Evolutionary conservation across 2,329 filamentous ascomycete species (phyloP).

Genomic region (Pyrenophora graminea): DNA sequence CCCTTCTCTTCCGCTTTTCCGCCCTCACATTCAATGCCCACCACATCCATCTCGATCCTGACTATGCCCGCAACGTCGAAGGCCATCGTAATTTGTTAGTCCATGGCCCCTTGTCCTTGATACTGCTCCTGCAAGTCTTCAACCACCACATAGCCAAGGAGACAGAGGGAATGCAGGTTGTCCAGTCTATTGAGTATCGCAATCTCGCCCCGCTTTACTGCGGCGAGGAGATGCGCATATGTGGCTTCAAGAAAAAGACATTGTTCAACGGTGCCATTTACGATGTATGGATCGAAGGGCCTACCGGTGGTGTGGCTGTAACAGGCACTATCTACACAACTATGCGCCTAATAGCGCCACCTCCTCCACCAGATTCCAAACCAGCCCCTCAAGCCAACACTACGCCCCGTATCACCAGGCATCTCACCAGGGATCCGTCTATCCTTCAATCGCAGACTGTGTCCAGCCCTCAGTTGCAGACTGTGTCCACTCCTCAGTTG

Average conservation of each 20-base stretch:
- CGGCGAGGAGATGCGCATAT: slow-evolving; percentile 70
- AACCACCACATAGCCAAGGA: slow-evolving; percentile 30
- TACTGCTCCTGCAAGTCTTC: slow-evolving; percentile 73
- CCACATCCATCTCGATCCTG: slow-evolving; percentile 79
- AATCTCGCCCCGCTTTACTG: slow-evolving; percentile 84
- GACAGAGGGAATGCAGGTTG: slow-evolving; percentile 29
- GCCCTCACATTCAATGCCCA: slow-evolving; percentile 89
- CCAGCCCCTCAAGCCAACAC: background rate
- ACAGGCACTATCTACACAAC: slow-evolving; percentile 45
- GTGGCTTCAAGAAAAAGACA: slow-evolving; percentile 58
- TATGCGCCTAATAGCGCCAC: background rate
- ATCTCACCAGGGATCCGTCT: no score
- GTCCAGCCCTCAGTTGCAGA: no score
- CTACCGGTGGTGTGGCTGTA: slow-evolving; percentile 50
- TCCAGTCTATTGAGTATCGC: slow-evolving; percentile 71
- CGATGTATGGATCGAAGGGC: slow-evolving; percentile 49
- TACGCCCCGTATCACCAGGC: no score
- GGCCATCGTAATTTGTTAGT: slow-evolving; percentile 77
- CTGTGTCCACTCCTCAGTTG: no score
- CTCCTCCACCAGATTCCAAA: background rate
- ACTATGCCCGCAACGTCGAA: slow-evolving; percentile 72
- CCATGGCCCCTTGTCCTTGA: slow-evolving; percentile 81
- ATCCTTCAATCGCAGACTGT: no score
- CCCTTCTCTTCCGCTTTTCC: slow-evolving; percentile 85
- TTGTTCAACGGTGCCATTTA: slow-evolving; percentile 28